Evolutionary conservation across 2,329 filamentous ascomycete genomes (phyloP).

Genomic region (Phyllosticta citrichinensis): DNA sequence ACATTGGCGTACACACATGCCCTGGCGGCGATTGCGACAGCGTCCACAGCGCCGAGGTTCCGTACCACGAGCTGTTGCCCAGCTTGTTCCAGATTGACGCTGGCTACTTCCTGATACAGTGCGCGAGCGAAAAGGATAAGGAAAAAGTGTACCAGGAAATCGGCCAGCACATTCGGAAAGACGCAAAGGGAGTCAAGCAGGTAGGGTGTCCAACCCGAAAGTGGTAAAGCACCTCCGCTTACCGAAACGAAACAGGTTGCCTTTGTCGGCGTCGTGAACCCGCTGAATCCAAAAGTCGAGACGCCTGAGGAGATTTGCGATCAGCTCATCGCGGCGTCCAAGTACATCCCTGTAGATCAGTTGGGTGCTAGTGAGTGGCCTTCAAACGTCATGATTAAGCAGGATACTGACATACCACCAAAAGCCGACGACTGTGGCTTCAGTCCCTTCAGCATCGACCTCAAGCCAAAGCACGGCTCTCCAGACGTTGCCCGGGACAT

Average conservation of each 20-base stretch:
- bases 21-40: constrained; percentile 26
- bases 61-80: constrained; percentile 22
- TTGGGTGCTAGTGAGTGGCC: constrained; percentile 17
- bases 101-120: constrained; percentile 26
- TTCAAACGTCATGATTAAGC: not conserved
- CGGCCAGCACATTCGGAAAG: constrained; percentile 18
- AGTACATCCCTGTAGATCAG: constrained; percentile 20
- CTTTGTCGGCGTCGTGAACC: constrained; percentile 23
- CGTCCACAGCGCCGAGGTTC: constrained; percentile 23
- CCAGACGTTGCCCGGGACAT: constrained; percentile 21
- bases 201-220: not conserved
- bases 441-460: constrained; percentile 21
- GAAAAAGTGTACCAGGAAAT: constrained; percentile 21
- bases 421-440: constrained; percentile 23
- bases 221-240: not conserved
- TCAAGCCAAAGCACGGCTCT: constrained; percentile 22
- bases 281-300: constrained; percentile 21
- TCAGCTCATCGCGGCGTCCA: constrained; percentile 19
- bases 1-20: constrained; percentile 27
- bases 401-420: too few species aligned
- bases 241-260: constrained; percentile 13
- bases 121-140: constrained; percentile 21
- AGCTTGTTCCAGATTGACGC: constrained; percentile 26
- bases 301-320: constrained; percentile 20
- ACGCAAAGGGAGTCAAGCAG: constrained; percentile 23